Evolutionary conservation across 2,329 filamentous ascomycete genomes (phyloP), one percentile per base, ranked within the genome.

Genomic region (Bipolaris victoriae): DNA sequence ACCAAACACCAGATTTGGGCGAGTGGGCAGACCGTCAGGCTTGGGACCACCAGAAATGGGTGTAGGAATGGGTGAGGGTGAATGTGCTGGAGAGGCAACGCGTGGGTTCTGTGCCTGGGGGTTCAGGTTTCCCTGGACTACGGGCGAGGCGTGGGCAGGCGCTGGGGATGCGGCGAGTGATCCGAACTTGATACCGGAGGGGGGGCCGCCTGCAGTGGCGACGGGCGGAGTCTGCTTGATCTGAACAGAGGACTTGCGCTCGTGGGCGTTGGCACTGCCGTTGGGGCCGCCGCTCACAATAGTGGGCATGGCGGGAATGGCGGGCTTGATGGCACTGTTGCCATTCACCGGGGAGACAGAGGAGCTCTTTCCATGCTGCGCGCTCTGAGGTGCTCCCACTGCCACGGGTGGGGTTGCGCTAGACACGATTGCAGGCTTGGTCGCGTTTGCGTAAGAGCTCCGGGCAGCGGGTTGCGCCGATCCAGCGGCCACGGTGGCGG

Each of bases 51-150:
- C 92, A 71, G 92, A 95, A 33, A 89, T 88, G 52, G 92, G 91
- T 77, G 94, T 91, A 31, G 95, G 94, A 68, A 98, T 98, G 4
- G 95, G 95, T 40, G 91, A 94, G 3, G 95, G 95, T 44, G 94
- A 97, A 66, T 90, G 89, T 47, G 90, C 88, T 5, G 95, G 95
- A 44, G 93, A 96, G 46, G 88, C 88, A 49, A 94, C 85, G 68
- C 90, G 87, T 61, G 90, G 89, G 72, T 90, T 88, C 56, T 78
- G 81, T 73, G 60, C 59, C 52, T 81, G 84, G 70, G 77, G 83
- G 77, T 72, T 87, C 57, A 84, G 77, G 47, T 78, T 81, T 57
- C 87, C 78, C 86, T 91, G 77, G 81, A 82, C 65, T 85, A 88
- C 58, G 13, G 90, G 88, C 47, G 84, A 86, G 79, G 86, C 90